Evolutionary conservation across 2,329 filamentous ascomycete species (phyloP).

Genomic region (Pseudogymnoascus sp.): DNA sequence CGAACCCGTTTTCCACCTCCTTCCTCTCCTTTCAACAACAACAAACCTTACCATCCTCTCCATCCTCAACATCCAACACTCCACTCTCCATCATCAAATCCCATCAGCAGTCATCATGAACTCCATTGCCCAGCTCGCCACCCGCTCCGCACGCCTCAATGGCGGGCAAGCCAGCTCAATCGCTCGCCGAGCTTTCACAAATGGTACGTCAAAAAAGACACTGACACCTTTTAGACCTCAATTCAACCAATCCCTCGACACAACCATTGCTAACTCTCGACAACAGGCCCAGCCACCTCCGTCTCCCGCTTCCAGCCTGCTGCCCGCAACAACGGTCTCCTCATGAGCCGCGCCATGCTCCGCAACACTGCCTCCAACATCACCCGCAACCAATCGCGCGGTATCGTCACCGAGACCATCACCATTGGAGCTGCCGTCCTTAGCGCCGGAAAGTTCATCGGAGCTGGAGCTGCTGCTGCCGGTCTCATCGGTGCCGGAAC

Average conservation of each 20-base stretch:
- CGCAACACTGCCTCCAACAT: constrained; percentile 21
- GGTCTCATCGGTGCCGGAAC: constrained; percentile 27
- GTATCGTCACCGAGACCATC: constrained; percentile 23
- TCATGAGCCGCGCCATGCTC: constrained; percentile 22
- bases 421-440: constrained; percentile 22
- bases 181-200: constrained; percentile 23
- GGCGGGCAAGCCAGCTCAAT: constrained; percentile 22
- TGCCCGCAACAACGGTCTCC: constrained; percentile 19
- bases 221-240: not conserved
- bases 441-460: constrained; percentile 23
- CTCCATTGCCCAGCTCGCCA: constrained; percentile 20
- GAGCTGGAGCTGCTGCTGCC: constrained; percentile 22
- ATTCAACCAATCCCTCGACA: not conserved
- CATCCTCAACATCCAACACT: constrained; percentile 12
- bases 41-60: not conserved
- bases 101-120: constrained; percentile 24
- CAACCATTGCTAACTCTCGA: constrained; percentile 16
- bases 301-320: constrained; percentile 22
- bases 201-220: constrained; percentile 20
- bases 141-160: constrained; percentile 20
- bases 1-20: constrained; percentile 11
- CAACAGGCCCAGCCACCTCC: constrained; percentile 20
- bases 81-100: constrained; percentile 17
- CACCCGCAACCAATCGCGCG: constrained; percentile 21
- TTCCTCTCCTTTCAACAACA: constrained; percentile 12